These are phyloP conservation scores for Jasminum sambac DNA, from an alignment of 257 asterid species.

Conservation along the genomic window DNA sequence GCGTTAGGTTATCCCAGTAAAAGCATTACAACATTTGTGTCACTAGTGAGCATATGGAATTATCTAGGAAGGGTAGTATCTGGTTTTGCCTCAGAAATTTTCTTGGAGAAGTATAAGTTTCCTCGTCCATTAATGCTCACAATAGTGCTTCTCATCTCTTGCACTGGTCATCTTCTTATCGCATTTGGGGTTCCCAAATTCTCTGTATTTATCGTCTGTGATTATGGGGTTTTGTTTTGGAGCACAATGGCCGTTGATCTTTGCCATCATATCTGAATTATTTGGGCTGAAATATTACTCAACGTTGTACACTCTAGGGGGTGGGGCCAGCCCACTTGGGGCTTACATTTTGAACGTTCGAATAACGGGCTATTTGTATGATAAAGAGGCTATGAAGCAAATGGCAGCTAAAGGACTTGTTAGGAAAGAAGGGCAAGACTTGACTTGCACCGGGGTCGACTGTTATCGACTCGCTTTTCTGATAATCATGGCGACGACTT, in stretches of 20 bases:
- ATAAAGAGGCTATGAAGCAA: constrained; percentile 46
- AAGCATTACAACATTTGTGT: constrained; percentile 46
- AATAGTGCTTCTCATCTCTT: constrained; percentile 37
- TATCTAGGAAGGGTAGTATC: constrained; percentile 47
- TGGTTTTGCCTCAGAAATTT: constrained; percentile 41
- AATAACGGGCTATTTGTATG: constrained; percentile 53
- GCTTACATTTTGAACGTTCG: constrained; percentile 50
- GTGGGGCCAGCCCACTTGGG: constrained; percentile 59
- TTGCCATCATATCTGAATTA: constrained; percentile 46
- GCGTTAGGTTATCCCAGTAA: constrained; percentile 38
- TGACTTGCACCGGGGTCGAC: constrained; percentile 45
- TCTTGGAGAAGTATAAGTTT: constrained; percentile 40
- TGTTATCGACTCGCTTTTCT: constrained; percentile 51
- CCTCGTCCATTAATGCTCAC: constrained; percentile 50
- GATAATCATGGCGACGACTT: constrained; percentile 43
- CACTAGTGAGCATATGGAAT: constrained; percentile 54
- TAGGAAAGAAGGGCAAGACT: constrained; percentile 38
- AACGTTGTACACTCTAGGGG: constrained; percentile 49
- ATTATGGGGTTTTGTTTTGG: constrained; percentile 51
- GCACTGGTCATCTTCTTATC: constrained; percentile 47
- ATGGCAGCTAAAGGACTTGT: constrained; percentile 35
- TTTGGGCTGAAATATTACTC: constrained; percentile 58
- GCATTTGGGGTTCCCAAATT: constrained; percentile 45
- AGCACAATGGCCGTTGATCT: constrained; percentile 54
- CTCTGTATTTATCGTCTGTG: constrained; percentile 44